Evolutionary conservation across 768 basidiomycete genomes (phyloP), one percentile per base, ranked within the genome.

Genomic region (Piloderma croceum): DNA sequence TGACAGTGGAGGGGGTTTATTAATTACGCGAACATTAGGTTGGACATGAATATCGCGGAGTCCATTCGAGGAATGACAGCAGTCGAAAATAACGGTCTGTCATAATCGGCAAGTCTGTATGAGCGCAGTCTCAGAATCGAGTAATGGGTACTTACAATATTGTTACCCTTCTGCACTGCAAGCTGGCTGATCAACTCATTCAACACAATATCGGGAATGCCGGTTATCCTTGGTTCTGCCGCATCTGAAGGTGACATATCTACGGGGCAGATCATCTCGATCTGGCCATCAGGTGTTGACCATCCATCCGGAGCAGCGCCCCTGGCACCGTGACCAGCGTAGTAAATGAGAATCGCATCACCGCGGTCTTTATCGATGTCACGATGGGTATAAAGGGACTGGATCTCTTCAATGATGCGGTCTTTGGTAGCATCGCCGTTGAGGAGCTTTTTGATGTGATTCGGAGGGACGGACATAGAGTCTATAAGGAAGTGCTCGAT

Each of bases 21-120:
- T 18, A 7, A 62, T 51, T n/a, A n/a, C n/a, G n/a, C n/a, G n/a
- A n/a, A n/a, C n/a, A n/a, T n/a, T n/a, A n/a, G n/a, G n/a, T n/a
- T n/a, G n/a, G n/a, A n/a, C n/a, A n/a, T n/a, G n/a, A n/a, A n/a
- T n/a, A n/a, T n/a, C 21, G 10, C 69, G 59, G 9, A 55, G 62
- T 7, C 64, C 54, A 1, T 68, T 65, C 1, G 56, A 67, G 5
- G 72, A 68, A 46, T 62, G 56, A 46, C 72, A 74, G 34, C 72
- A 72, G 39, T 73, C 72, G 5, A 74, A 54, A 33, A 74, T 67
- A 12, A 74, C 50, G 9, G 65, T 70, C 72, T 73, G 39, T 13
- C 13, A 31, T 10, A n/a, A 6, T 17, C 2, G 17, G 21, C 34
- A 7, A 41, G 42, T 22, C 22, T 36, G 7, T 21, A 20, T 6